Evolutionary conservation across 2,329 filamentous ascomycete genomes (phyloP), one percentile per base, ranked within the genome.

Genomic region (Botrytis byssoidea): DNA sequence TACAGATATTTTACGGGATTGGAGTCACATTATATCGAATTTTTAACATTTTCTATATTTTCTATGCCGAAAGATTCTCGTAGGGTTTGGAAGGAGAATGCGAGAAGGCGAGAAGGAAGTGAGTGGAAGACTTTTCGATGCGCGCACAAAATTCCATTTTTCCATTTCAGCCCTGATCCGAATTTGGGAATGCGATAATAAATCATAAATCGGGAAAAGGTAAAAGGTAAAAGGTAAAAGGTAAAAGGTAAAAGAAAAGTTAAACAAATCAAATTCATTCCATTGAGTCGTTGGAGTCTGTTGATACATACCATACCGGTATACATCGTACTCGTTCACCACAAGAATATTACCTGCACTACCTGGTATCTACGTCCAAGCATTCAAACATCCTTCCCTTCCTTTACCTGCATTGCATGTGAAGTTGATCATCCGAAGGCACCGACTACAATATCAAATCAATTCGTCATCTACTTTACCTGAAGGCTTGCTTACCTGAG

Each of bases 361-460:
- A 25, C 59, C 57, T 35, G 7, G 18, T 22, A 37, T 22, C 18
- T 14, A 40, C 29, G 44, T 44, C 63, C n/a, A 42, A 48, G 46
- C 64, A 22, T 46, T 3, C 42, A 9, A 46, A 12, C n/a, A 67
- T 40, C 32, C 46, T 51, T 59, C n/a, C 32, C 46, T 51, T 59
- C n/a, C 46, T 51, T 59, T 20, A 44, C n/a, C 67, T 70, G 55
- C 51, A 60, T 42, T 70, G 55, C 51, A 60, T 42, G 22, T 44
- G 48, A 60, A 57, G 51, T 55, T 42, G 46, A 55, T 68, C 74
- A 59, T 68, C 70, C 72, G 71, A 48, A 74, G 76, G 74, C 71
- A 69, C 60, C 72, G 68, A 69, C 55, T 46, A 14, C 46, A 61
- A 25, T 46, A 61, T 60, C 37, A 70, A 69, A 60, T 64, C 69